These are phyloP conservation scores for Cercospora citrullina DNA, from an alignment of 2,329 filamentous ascomycete genomes.

Conservation along the genomic window DNA sequence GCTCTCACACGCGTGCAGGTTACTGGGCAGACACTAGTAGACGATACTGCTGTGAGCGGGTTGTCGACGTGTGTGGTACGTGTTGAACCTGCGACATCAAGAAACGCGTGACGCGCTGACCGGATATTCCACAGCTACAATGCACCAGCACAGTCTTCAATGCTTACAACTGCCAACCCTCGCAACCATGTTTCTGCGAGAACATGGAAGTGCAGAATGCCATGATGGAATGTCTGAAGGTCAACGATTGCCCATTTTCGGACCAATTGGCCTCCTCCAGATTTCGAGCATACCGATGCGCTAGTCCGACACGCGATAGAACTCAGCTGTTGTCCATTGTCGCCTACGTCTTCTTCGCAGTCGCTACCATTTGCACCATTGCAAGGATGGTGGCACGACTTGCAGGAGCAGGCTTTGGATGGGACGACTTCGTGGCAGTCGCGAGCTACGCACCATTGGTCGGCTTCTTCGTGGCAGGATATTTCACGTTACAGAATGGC, in stretches of 20 bases:
- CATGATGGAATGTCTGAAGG: constrained; percentile 9
- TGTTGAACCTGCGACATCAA: not conserved
- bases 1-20: not conserved
- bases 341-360: constrained; percentile 15
- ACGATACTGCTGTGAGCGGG: constrained; percentile 14
- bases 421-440: constrained; percentile 16
- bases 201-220: constrained; percentile 8
- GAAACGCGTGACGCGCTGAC: not conserved
- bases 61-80: constrained; percentile 22
- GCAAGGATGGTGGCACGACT: constrained; percentile 9
- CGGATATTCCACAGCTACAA: constrained; percentile 1
- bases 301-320: constrained; percentile 9
- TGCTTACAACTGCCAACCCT: constrained; percentile 14
- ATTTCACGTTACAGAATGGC: constrained; percentile 18
- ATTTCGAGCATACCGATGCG: constrained; percentile 13
- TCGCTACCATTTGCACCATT: constrained; percentile 14
- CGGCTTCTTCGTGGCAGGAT: constrained; percentile 14
- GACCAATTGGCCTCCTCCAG: constrained; percentile 14
- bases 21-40: constrained; percentile 1
- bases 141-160: constrained; percentile 14
- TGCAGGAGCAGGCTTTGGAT: constrained; percentile 6
- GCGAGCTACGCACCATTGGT: constrained; percentile 7
- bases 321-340: constrained; percentile 7
- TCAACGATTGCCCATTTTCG: constrained; percentile 8
- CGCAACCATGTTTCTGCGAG: constrained; percentile 21